phyloP scores from a whole-genome alignment of 2,329 filamentous ascomycete species.

The Chaetomiaceae sp. region DNA sequence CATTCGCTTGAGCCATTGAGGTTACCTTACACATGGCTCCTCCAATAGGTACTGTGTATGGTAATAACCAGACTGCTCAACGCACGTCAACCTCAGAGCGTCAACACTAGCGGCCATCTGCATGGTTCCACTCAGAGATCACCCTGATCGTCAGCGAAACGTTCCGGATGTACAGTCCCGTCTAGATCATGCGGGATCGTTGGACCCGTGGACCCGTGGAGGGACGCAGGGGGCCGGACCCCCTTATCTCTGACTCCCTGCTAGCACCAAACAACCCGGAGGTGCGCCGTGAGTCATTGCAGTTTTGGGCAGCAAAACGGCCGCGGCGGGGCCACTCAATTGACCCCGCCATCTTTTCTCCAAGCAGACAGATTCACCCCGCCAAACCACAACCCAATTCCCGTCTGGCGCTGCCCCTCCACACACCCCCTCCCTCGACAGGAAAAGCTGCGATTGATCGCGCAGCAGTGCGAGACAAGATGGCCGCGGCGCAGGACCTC shows the following conservation, averaged over 20 bases:
- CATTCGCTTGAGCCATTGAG: too few species aligned
- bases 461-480: conserved; percentile 23
- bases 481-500: conserved; percentile 44
- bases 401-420: neutral
- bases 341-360: conserved; percentile 20
- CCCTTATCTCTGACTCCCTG: conserved; percentile 7
- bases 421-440: conserved; percentile 5
- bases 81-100: too few species aligned
- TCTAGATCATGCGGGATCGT: neutral
- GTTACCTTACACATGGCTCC: too few species aligned
- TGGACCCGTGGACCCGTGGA: neutral
- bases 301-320: conserved; percentile 5
- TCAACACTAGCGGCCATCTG: too few species aligned
- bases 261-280: neutral
- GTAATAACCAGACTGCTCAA: too few species aligned
- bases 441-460: conserved; percentile 21
- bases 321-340: conserved; percentile 1
- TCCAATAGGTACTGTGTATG: too few species aligned
- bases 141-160: neutral
- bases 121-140: neutral
- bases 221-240: neutral
- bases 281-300: conserved; percentile 16
- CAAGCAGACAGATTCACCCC: conserved; percentile 8
- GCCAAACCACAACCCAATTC: conserved; percentile 2
- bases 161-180: conserved; percentile 6